Conservation (phyloP, 1,139 yeast genomes). For the Kodamaea sp. region DNA sequence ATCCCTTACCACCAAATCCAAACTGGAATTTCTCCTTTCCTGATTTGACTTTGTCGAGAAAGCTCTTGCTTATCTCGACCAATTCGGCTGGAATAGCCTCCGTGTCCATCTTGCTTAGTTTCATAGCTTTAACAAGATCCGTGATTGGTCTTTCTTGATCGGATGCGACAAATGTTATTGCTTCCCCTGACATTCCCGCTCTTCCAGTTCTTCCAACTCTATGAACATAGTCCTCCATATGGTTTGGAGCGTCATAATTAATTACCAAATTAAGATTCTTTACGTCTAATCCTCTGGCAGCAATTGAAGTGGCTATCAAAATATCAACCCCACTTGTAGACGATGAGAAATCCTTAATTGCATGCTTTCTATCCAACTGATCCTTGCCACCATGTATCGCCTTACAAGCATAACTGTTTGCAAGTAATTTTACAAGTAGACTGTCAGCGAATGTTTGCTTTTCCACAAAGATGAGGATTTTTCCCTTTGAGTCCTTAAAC, state of each 20-base stretch:
- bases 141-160: conserved; percentile 69
- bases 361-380: conserved; percentile 77
- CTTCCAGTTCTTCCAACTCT: conserved; percentile 97
- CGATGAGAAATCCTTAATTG: conserved; percentile 68
- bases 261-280: conserved; percentile 77
- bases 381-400: conserved; percentile 94
- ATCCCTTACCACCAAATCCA: conserved; percentile 95
- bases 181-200: conserved; percentile 79
- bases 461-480: conserved; percentile 81
- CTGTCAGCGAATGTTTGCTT: conserved; percentile 82
- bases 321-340: conserved; percentile 55
- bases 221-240: conserved; percentile 94
- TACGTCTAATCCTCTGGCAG: conserved; percentile 94
- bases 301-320: conserved; percentile 87
- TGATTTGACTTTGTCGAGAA: conserved; percentile 60
- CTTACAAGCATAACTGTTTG: conserved; percentile 57
- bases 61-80: conserved; percentile 53
- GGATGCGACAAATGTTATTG: conserved; percentile 69
- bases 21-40: conserved; percentile 69
- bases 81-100: conserved; percentile 50
- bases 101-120: conserved; percentile 49
- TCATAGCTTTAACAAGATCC: conserved; percentile 73
- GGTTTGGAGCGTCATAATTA: conserved; percentile 87
- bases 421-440: conserved; percentile 57
- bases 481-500: conserved; percentile 38